phyloP scores from a whole-genome alignment of 495 filamentous ascomycete species.

The Viridothelium virens region DNA sequence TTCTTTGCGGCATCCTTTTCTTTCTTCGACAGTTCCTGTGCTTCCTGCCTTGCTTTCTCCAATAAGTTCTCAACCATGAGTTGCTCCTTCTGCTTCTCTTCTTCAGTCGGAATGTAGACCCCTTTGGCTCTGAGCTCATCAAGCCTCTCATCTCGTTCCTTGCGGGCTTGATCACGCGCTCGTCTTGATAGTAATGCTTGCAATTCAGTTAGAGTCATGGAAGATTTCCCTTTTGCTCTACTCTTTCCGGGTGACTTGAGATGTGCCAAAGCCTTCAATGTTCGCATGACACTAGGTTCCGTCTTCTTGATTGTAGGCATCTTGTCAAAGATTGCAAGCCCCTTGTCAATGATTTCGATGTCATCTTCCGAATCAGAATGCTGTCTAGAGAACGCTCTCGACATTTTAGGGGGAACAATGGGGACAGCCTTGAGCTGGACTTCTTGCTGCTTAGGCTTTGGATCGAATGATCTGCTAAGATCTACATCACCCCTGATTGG shows the following conservation, averaged over 20 bases:
- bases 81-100: slow-evolving; percentile 73
- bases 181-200: slow-evolving; percentile 57
- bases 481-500: slow-evolving; percentile 15
- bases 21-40: slow-evolving; percentile 63
- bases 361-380: slow-evolving; percentile 58
- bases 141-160: slow-evolving; percentile 70
- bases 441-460: slow-evolving; percentile 37
- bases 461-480: slow-evolving; percentile 10
- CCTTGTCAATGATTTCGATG: slow-evolving; percentile 49
- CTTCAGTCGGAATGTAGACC: slow-evolving; percentile 72
- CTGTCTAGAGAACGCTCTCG: slow-evolving; percentile 7
- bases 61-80: slow-evolving; percentile 80
- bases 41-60: slow-evolving; percentile 73
- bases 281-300: slow-evolving; percentile 58
- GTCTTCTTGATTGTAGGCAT: slow-evolving; percentile 49
- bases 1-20: slow-evolving; percentile 66
- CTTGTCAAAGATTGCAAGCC: slow-evolving; percentile 60
- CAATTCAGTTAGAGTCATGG: slow-evolving; percentile 62
- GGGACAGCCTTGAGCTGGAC: not conserved
- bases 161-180: slow-evolving; percentile 70
- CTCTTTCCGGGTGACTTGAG: slow-evolving; percentile 56
- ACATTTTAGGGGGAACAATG: slow-evolving; percentile 2
- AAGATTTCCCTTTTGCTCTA: slow-evolving; percentile 35
- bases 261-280: slow-evolving; percentile 65
- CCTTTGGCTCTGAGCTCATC: slow-evolving; percentile 70